Conservation (phyloP, 2,329 filamentous ascomycete species). For the Paracoccidioides brasiliensis region DNA sequence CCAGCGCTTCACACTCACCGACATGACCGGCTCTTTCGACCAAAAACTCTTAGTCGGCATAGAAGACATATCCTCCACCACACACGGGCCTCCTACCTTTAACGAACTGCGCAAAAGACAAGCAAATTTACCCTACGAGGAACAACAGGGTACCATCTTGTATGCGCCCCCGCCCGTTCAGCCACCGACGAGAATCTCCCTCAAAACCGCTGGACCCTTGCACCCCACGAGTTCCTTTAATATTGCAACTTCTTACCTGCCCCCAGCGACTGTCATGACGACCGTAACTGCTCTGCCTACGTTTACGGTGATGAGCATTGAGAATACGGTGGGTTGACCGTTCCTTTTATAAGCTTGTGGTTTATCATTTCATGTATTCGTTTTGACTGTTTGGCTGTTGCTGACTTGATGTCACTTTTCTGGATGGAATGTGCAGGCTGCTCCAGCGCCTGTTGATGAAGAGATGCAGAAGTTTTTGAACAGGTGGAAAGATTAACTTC, state of each 20-base stretch:
- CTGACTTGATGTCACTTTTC: not conserved
- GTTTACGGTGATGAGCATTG: constrained; percentile 39
- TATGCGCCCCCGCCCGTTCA: constrained; percentile 50
- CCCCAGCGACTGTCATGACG: constrained; percentile 33
- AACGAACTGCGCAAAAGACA: constrained; percentile 23
- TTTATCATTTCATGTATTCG: no score
- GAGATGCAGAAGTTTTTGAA: constrained; percentile 46
- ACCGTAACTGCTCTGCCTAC: constrained; percentile 37
- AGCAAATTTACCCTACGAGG: constrained; percentile 36
- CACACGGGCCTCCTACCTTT: constrained; percentile 12
- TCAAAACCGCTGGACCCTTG: constrained; percentile 36
- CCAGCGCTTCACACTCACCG: constrained; percentile 48
- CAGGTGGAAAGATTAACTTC: constrained; percentile 44
- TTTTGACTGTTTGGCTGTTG: not conserved
- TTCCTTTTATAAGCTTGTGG: not conserved
- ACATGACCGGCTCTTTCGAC: constrained; percentile 50
- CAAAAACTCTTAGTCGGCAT: constrained; percentile 26
- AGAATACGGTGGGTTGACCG: constrained; percentile 43
- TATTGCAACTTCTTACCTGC: constrained; percentile 40
- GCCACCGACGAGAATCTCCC: constrained; percentile 47
- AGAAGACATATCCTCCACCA: constrained; percentile 24
- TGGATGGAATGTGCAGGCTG: constrained; percentile 30
- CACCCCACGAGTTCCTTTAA: constrained; percentile 43
- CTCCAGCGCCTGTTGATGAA: constrained; percentile 39
- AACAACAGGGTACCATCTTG: constrained; percentile 44